Conservation (phyloP, 2,329 filamentous ascomycete species). For the Coleophoma crateriformis region DNA sequence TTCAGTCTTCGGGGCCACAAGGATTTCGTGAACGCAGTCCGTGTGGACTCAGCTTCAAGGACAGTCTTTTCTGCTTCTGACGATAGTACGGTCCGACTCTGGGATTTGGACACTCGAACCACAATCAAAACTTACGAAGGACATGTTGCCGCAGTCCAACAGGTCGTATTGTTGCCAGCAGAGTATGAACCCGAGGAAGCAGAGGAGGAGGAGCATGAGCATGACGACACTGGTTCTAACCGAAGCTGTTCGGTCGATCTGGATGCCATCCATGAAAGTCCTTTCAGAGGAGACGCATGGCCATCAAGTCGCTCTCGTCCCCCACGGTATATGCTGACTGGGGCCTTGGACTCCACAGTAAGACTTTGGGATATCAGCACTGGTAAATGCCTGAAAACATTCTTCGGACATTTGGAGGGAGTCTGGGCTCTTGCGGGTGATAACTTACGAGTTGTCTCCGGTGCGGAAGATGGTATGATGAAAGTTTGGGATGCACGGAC, state of each 20-base stretch:
- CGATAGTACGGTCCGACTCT: conserved; percentile 84
- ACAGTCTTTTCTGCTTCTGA: conserved; percentile 92
- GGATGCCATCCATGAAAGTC: conserved; percentile 3
- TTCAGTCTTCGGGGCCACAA: conserved; percentile 78
- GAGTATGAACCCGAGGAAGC: conserved; percentile 87
- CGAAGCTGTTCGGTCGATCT: conserved; percentile 18
- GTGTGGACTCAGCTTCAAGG: conserved; percentile 73
- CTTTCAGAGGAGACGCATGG: conserved; percentile 40
- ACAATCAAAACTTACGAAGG: conserved; percentile 77
- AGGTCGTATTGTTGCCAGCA: conserved; percentile 75
- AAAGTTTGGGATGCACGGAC: conserved; percentile 94
- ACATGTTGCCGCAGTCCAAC: conserved; percentile 93
- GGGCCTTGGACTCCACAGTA: conserved; percentile 85
- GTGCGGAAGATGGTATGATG: conserved; percentile 89
- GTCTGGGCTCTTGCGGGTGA: conserved; percentile 92
- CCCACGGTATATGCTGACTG: conserved; percentile 87
- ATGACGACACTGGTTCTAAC: conserved; percentile 44
- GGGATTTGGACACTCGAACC: conserved; percentile 81
- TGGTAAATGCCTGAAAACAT: conserved; percentile 79
- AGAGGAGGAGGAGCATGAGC: conserved; percentile 44
- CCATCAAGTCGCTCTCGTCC: conserved; percentile 64
- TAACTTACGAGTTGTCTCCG: conserved; percentile 80
- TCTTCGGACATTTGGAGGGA: conserved; percentile 95
- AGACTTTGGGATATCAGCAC: conserved; percentile 86
- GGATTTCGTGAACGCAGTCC: conserved; percentile 97